phyloP scores from a whole-genome alignment of 768 basidiomycete genomes.

The Suillus paluster region DNA sequence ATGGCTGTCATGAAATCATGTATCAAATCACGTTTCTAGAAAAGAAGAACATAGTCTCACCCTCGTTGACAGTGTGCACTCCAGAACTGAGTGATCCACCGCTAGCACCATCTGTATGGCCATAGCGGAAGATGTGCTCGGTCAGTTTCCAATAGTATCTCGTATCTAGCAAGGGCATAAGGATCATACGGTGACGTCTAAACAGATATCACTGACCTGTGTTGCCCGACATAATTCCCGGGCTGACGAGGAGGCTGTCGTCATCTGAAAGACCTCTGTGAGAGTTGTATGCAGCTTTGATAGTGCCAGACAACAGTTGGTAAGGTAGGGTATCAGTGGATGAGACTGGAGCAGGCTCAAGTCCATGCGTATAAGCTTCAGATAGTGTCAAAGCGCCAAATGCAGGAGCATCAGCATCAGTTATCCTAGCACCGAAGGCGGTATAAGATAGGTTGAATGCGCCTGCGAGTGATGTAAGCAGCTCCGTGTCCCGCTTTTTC shows the following conservation, averaged over 20 bases:
- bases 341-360: conserved; percentile 76
- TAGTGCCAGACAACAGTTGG: conserved; percentile 62
- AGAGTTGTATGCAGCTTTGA: conserved; percentile 61
- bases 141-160: conserved; percentile 48
- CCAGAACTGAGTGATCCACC: conserved; percentile 38
- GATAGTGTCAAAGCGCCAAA: conserved; percentile 54
- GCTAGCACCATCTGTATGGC: conserved; percentile 38
- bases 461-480: conserved; percentile 48
- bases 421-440: conserved; percentile 55
- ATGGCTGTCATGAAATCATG: conserved; percentile 42
- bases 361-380: conserved; percentile 47
- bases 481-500: conserved; percentile 47
- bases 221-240: conserved; percentile 64
- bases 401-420: conserved; percentile 36
- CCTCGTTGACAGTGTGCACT: conserved; percentile 77
- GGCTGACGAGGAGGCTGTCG: conserved; percentile 44
- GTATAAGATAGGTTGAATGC: conserved; percentile 61
- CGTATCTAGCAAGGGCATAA: conserved; percentile 39
- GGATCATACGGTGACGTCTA: background rate
- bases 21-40: background rate
- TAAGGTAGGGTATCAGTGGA: conserved; percentile 46
- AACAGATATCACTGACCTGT: conserved; percentile 38
- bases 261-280: conserved; percentile 46
- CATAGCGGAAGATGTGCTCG: conserved; percentile 73
- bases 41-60: conserved; percentile 39